Evolutionary conservation across 768 basidiomycete species (phyloP).

Genomic region (Leucocoprinus birnbaumii): DNA sequence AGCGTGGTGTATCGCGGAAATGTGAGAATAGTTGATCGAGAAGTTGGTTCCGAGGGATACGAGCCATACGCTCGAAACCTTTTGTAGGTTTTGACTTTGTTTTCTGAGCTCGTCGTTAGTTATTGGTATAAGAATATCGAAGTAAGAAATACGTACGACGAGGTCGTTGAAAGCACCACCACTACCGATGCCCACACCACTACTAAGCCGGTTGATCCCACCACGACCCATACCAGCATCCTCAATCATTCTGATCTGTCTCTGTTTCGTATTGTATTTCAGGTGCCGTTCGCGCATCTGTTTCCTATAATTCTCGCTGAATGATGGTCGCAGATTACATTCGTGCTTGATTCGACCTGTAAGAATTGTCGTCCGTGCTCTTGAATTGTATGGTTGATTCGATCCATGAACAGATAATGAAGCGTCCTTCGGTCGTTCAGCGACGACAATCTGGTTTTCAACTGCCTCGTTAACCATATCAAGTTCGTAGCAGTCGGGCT

Average conservation of each 20-base stretch:
- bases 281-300: constrained; percentile 69
- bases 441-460: constrained; percentile 84
- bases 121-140: constrained; percentile 4
- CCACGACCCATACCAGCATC: constrained; percentile 69
- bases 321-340: constrained; percentile 66
- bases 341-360: constrained; percentile 83
- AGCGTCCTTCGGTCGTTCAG: constrained; percentile 73
- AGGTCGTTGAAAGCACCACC: constrained; percentile 60
- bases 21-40: constrained; percentile 77
- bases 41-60: constrained; percentile 86
- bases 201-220: constrained; percentile 74
- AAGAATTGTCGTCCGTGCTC: constrained; percentile 74
- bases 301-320: constrained; percentile 63
- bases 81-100: constrained; percentile 66
- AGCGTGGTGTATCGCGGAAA: constrained; percentile 78
- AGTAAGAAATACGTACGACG: constrained; percentile 45
- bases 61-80: constrained; percentile 87
- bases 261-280: constrained; percentile 61
- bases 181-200: constrained; percentile 62
- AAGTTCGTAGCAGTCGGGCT: constrained; percentile 78
- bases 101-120: constrained; percentile 38
- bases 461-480: constrained; percentile 84
- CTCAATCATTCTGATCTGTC: constrained; percentile 74
- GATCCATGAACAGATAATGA: constrained; percentile 26
- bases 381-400: constrained; percentile 43